Percentiles rank a stretch among this genome's conserved stretches.
phyloP scores from a whole-genome alignment of 2,329 filamentous ascomycete genomes.

The Teratosphaeria destructans region DNA sequence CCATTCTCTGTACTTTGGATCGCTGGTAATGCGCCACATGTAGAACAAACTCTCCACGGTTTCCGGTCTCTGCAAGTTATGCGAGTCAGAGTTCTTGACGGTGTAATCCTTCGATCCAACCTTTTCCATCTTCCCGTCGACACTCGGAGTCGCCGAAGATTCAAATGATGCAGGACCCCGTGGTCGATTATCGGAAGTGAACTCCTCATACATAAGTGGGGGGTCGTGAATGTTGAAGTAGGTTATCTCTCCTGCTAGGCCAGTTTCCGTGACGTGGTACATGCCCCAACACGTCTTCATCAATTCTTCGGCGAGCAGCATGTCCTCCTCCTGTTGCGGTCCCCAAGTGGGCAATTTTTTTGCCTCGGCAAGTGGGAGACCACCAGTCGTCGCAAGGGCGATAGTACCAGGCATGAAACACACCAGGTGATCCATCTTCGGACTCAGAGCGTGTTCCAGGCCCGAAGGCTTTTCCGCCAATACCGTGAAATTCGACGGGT shows the following conservation, averaged over 20 bases:
- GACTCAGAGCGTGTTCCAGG: constrained; percentile 52
- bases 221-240: constrained; percentile 71
- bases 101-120: constrained; percentile 62
- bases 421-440: constrained; percentile 97
- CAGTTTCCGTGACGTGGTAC: constrained; percentile 83
- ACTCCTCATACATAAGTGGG: constrained; percentile 51
- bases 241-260: constrained; percentile 87
- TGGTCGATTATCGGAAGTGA: constrained; percentile 33
- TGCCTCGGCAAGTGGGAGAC: constrained; percentile 63
- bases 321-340: constrained; percentile 71
- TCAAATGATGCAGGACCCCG: constrained; percentile 37
- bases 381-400: constrained; percentile 74
- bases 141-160: constrained; percentile 31
- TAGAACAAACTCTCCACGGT: constrained; percentile 95
- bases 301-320: constrained; percentile 75
- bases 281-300: constrained; percentile 98
- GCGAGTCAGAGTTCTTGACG: constrained; percentile 70
- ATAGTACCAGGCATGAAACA: constrained; percentile 98
- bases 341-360: constrained; percentile 62
- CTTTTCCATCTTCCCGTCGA: not conserved
- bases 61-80: constrained; percentile 92
- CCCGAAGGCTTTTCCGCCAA: constrained; percentile 77
- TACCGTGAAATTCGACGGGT: constrained; percentile 71
- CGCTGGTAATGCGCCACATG: constrained; percentile 96
- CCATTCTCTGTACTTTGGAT: constrained; percentile 83